These are phyloP conservation scores for Calonectria montana DNA, from an alignment of 2,329 filamentous ascomycete species.

Conservation along the genomic window DNA sequence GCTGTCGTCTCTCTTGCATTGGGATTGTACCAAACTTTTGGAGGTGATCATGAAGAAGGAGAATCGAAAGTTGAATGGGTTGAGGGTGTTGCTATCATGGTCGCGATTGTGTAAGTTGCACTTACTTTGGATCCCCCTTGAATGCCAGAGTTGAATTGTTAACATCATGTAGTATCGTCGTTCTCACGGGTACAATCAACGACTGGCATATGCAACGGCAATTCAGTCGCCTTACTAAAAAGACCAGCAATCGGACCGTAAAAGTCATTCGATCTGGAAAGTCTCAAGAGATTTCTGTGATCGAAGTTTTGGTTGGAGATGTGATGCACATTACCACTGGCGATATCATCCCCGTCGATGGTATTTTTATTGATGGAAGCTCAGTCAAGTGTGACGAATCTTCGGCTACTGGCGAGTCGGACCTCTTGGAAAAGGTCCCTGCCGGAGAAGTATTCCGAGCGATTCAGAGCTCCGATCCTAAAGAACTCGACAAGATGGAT, in stretches of 20 bases:
- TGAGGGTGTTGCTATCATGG: conserved; percentile 74
- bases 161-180: conserved; percentile 60
- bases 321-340: conserved; percentile 76
- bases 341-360: conserved; percentile 77
- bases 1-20: conserved; percentile 76
- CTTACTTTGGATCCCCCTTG: conserved; percentile 48
- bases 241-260: conserved; percentile 73
- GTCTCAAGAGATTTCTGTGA: conserved; percentile 71
- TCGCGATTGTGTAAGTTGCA: conserved; percentile 64
- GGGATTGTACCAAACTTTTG: conserved; percentile 76
- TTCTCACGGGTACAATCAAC: conserved; percentile 71
- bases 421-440: conserved; percentile 74
- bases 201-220: conserved; percentile 77
- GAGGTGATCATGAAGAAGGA: conserved; percentile 55
- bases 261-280: conserved; percentile 76
- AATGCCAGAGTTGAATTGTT: background rate
- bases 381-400: conserved; percentile 75
- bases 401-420: conserved; percentile 79
- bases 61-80: conserved; percentile 73
- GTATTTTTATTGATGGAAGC: conserved; percentile 70
- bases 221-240: conserved; percentile 70
- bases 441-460: conserved; percentile 69
- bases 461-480: conserved; percentile 56
- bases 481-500: conserved; percentile 63
- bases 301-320: conserved; percentile 76